phyloP scores from a whole-genome alignment of 140 eudicot genomes.

The Oenanthe javanica region DNA sequence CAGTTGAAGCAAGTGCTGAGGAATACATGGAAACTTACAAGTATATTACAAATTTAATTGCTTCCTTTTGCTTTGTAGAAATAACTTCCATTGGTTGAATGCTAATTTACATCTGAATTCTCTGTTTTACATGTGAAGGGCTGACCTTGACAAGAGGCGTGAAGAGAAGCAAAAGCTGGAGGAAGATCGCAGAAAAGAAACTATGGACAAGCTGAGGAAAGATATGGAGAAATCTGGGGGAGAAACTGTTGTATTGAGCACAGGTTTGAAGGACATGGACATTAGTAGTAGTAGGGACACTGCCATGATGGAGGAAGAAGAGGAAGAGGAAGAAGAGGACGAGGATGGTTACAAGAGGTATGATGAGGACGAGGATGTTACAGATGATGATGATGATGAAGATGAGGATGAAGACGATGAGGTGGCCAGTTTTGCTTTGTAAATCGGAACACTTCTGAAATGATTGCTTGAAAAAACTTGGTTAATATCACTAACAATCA shows the following conservation, averaged over 20 bases:
- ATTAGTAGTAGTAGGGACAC: constrained; percentile 15
- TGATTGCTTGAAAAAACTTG: neutral
- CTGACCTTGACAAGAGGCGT: constrained; percentile 87
- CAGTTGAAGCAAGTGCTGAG: constrained; percentile 84
- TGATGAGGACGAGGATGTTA: constrained; percentile 42
- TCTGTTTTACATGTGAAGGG: constrained; percentile 29
- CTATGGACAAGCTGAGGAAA: constrained; percentile 89
- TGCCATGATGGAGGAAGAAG: constrained; percentile 44
- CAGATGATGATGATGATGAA: constrained; percentile 41
- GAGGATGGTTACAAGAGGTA: constrained; percentile 31
- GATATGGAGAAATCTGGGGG: constrained; percentile 88
- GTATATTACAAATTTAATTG: constrained; percentile 20
- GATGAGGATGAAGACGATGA: constrained; percentile 41
- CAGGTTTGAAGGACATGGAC: constrained; percentile 62
- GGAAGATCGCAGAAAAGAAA: constrained; percentile 81
- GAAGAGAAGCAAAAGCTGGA: constrained; percentile 74
- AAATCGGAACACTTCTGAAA: neutral
- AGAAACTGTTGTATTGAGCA: constrained; percentile 75
- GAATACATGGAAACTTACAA: constrained; percentile 97
- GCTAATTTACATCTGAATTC: neutral
- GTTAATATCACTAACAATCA: neutral
- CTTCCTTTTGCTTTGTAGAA: neutral
- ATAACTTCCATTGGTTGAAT: neutral
- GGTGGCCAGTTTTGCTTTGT: constrained; percentile 47
- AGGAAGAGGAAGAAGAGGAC: constrained; percentile 29